Base-by-base conservation (phyloP, 139 green algal species). In the Microglena sp. region DNA sequence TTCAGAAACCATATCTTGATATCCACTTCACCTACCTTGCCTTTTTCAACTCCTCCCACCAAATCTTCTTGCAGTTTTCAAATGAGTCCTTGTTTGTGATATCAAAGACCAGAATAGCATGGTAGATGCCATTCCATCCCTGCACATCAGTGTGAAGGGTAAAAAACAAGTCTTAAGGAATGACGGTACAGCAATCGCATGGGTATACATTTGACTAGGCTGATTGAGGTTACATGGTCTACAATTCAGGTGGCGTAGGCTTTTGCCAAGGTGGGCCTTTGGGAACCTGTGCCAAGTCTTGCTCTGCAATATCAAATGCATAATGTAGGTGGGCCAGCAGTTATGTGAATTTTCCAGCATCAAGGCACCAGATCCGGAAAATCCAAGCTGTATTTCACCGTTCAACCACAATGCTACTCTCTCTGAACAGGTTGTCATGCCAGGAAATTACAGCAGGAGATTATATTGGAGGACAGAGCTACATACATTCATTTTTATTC, bases 101-200 rank as follows among this genome's bases (percentile, higher is more conserved):
- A 21, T 77, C 69, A 55, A 71, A 81, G 22, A 81, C 75, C 0
- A 81, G 57, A 1, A 77, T 68, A 33, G 75, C 75, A 24, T 77
- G 72, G 66, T 81, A 81, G 4, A 81, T 62, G 40, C 75, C 75
- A 57, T 81, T 77, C 75, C 75, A 81, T 33, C 73, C 69, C 15
- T 70, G 60, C 50, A 59, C 28, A n/a, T 18, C 50, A 59, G 50
- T n/a, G 15, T 11, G 40, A 11, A 50, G 15, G 40, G 11, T 50
- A 50, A 11, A 50, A 50, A 15, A 50, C 40, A 50, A 50, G 40
- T 50, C 11, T 11, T 15, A 50, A 11, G 40, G 15, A 50, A 50
- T n/a, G n/a, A n/a, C n/a, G n/a, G n/a, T n/a, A n/a, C n/a, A n/a
- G n/a, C n/a, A n/a, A 50, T 24, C 40, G 40, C 40, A 18, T 50